Base-by-base conservation (phyloP, 495 filamentous ascomycete species). In the Hapsidospora chrysogenum region DNA sequence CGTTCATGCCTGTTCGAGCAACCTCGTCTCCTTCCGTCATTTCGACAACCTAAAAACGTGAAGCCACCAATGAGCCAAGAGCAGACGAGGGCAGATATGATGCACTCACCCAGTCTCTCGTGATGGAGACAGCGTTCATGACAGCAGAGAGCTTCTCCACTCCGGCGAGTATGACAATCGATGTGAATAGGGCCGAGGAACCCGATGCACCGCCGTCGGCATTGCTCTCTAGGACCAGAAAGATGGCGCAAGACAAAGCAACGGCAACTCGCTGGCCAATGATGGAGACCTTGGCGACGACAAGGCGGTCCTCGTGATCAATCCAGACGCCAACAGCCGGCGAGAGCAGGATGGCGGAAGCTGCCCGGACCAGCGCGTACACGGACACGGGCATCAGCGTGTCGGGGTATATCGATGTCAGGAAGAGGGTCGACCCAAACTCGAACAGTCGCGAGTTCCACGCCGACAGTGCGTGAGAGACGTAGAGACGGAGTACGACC, bases 381-480 rank as follows among this genome's bases (percentile, higher is more conserved):
- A 55, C 11, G 1, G 44, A 67, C 44, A 47, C 57, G 43, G 41
- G 61, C 22, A 50, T 63, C 56, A 78, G 50, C 0, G 64, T 75
- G 14, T 57, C 63, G 0, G 69, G 70, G 43, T 60, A 76, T 33
- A 71, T 64, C 2, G 60, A 41, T 1, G 76, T 75, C 14, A 77
- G 61, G 50, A 71, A 79, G 9, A 76, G 53, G 18, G 67, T 69
- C 1, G 70, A 68, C 11, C 60, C 74, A 36, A 76, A 75, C 44
- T 81, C 76, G 51, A 79, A 82, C 32, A 69, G 53, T 29, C 77
- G 64, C 2, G 75, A 72, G 43, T 80, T 82, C 76, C 75, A 82
- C 34, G 76, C 69, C 4, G 75, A 80, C 2, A 80, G 60, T 37
- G 68, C 63, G 47, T 81, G 76, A 0, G 75, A 57, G 0, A 18